These are phyloP conservation scores for Sporothrix protearum DNA, from an alignment of 2,329 filamentous ascomycete genomes.

Conservation along the genomic window DNA sequence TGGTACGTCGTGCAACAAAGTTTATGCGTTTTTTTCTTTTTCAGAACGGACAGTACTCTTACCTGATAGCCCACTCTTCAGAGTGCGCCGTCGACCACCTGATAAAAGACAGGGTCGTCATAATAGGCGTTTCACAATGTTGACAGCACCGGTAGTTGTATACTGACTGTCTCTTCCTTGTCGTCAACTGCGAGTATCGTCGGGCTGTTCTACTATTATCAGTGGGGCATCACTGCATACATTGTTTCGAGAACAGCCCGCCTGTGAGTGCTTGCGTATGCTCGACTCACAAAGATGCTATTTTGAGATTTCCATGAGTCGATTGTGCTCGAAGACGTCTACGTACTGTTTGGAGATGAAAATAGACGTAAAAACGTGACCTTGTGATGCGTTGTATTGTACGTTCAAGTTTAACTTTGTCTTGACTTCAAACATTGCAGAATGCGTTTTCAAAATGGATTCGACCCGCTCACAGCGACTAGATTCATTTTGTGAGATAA, in stretches of 20 bases:
- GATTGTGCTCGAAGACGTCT: neutral
- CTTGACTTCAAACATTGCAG: too few species aligned
- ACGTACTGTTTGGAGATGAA: neutral
- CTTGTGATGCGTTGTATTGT: too few species aligned
- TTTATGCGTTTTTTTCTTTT: constrained; percentile 10
- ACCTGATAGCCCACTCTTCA: neutral
- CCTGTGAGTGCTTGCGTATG: neutral
- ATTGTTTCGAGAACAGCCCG: neutral
- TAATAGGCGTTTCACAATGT: constrained; percentile 8
- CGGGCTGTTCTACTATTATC: neutral
- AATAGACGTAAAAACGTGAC: neutral
- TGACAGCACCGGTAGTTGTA: neutral
- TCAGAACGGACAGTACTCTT: neutral
- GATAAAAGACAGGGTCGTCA: neutral
- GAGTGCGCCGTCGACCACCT: neutral
- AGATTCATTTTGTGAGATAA: too few species aligned
- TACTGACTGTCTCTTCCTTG: neutral
- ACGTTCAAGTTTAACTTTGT: too few species aligned
- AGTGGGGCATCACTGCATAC: neutral
- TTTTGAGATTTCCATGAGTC: neutral
- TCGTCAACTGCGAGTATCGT: neutral
- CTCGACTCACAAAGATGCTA: neutral
- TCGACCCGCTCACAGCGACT: too few species aligned
- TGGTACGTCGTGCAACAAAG: neutral
- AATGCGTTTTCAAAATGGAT: too few species aligned